Base-by-base conservation (phyloP, 2,329 filamentous ascomycete species). In the Malbranchea zuffiana region DNA sequence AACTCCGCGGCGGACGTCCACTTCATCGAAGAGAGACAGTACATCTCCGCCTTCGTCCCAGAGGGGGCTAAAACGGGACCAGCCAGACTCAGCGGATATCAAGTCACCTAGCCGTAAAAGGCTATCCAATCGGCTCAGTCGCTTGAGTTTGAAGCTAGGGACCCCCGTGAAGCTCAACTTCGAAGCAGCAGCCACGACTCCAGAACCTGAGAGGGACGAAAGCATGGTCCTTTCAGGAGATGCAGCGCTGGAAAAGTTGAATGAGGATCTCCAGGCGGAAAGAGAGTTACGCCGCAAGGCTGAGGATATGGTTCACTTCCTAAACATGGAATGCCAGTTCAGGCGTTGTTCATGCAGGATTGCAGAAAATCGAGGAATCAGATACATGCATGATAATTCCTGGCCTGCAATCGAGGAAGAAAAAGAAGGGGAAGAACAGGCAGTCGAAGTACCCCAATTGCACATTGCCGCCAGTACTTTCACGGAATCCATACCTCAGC, bases 281-380 rank as follows among this genome's bases (percentile, higher is more conserved):
- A 65, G 61, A 46, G 61, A 61, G 29, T 55, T 67, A 37, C 62
- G 71, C 42, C 53, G 59, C 37, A 63, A 68, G 18, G 72, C 72
- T 0, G 67, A 76, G 44, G 72, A 75, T 19, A 65, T 75, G 57
- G 61, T 77, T 2, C 52, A 67, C 20, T 67, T 66, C 42, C 47
- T 69, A 53, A 63, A 62, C 30, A 61, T 68, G 49, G 63, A 68
- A 44, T 69, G 66, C 38, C 62, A 67, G 44, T 67, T 68, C 42
- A 56, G 62, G 39, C 54, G 57, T 35, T 69, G 66, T 48, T 60
- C 62, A 5, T 69, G 66, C 46, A 58, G 65, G 17, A 40, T 66
- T 32, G 62, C 63, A 5, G 66, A 69, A 43, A 50, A 52, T 13
- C 47, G 58, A 16, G 62, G 61, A 5, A 49, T 50, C 15, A 48